Evolutionary conservation across 2,329 filamentous ascomycete species (phyloP).

Genomic region (Penicillium vulpinum): DNA sequence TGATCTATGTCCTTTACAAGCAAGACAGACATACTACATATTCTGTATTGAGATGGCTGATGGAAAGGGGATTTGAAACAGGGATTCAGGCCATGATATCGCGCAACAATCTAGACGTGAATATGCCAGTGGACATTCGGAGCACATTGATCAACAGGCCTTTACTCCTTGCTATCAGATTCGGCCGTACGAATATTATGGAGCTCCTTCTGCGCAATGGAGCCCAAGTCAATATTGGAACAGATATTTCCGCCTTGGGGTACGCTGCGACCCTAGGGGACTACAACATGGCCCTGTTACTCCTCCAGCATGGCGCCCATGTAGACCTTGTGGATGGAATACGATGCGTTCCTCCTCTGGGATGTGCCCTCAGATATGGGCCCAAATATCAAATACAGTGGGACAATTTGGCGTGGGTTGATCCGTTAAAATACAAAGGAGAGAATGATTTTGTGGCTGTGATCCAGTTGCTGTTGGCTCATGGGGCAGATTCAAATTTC

Average conservation of each 20-base stretch:
- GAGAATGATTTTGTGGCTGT: background rate
- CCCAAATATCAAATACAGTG: too few relatives aligned
- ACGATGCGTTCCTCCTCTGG: background rate
- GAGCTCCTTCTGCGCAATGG: background rate
- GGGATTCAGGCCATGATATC: background rate
- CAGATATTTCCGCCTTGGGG: background rate
- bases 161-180: background rate
- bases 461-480: background rate
- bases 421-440: background rate
- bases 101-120: background rate
- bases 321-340: background rate
- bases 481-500: background rate
- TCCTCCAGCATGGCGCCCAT: background rate
- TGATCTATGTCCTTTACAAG: background rate
- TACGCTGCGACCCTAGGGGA: background rate
- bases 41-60: background rate
- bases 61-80: background rate
- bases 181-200: background rate
- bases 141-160: background rate
- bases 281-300: background rate
- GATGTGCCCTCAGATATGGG: background rate
- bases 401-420: too few relatives aligned
- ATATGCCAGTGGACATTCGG: fast-evolving
- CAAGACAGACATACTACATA: fast-evolving
- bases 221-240: background rate